Base-by-base conservation (phyloP, 2,329 filamentous ascomycete species). In the Trichoderma citrinoviride region DNA sequence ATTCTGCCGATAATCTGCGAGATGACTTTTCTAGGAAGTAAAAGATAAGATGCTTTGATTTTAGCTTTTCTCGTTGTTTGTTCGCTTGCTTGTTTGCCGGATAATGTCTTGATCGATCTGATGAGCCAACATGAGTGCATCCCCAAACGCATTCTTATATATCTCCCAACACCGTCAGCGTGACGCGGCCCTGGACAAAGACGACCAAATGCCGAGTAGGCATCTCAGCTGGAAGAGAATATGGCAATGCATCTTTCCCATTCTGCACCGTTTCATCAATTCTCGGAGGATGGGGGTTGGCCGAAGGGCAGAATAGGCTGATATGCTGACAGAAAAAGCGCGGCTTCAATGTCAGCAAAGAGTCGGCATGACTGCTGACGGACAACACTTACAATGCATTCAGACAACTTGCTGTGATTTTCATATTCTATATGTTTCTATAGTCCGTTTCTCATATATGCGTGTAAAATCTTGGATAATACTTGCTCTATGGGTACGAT, bases 351-450 rank as follows among this genome's bases (percentile, higher is more conserved):
- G 58, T 62, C 58, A 62, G 58, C 58, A 62, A 27, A 44, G n/a
- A n/a, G 40, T 17, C 25, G 41, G 49, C 58, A 37, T 62, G 58
- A 62, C 58, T 62, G 58, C 58, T 62, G 58, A 62, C 58, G n/a
- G 47, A 8, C 1, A 62, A 33, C 40, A 62, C 40, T 62, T 62
- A 62, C 58, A 54, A 29, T 54, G 58, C 58, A 44, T 62, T 43
- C 25, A 44, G 23, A 37, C 10, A 19, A 33, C 21, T 54, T 12
- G n/a, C n/a, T n/a, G n/a, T n/a, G n/a, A 21, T 49, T 27, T 19
- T 52, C 40, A 33, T 40, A 44, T 7, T 19, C 23, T 54, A 25
- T 27, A 44, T 44, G 19, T 15, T 17, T 8, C 23, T 54, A 37
- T 37, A 2, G 1, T 37, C 10, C 10, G 7, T 14, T 3, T 37